A percentile compares a stretch with the other conserved stretches of the same genome.
Evolutionary conservation across 2,329 filamentous ascomycete genomes (phyloP).

Genomic region (Pseudonectria foliicola): DNA sequence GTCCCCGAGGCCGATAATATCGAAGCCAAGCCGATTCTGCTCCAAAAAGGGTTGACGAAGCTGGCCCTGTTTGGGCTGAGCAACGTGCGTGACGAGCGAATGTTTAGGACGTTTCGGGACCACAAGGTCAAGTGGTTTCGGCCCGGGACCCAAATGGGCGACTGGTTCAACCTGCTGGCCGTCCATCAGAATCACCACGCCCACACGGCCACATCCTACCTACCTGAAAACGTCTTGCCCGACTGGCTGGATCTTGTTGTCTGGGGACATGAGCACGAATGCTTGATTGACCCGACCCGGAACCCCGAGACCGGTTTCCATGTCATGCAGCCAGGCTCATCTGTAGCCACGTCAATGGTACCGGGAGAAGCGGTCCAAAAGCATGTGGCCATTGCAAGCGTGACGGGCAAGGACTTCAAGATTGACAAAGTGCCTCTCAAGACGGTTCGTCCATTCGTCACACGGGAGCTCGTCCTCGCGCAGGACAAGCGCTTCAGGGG

Average conservation of each 20-base stretch:
- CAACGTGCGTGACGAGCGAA: slow-evolving; percentile 90
- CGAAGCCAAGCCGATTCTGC: slow-evolving; percentile 77
- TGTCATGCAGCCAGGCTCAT: slow-evolving; percentile 96
- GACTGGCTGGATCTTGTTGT: slow-evolving; percentile 86
- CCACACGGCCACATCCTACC: slow-evolving; percentile 84
- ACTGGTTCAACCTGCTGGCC: slow-evolving; percentile 95
- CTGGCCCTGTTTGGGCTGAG: slow-evolving; percentile 89
- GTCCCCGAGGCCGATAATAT: slow-evolving; percentile 95
- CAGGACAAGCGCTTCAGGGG: slow-evolving; percentile 71
- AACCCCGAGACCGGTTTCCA: slow-evolving; percentile 88
- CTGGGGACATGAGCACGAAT: slow-evolving; percentile 98
- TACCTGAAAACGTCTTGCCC: slow-evolving; percentile 88
- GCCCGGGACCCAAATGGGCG: slow-evolving; percentile 67
- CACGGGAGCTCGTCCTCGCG: slow-evolving; percentile 69
- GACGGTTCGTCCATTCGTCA: slow-evolving; percentile 84
- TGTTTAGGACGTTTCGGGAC: slow-evolving; percentile 90
- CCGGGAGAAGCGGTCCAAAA: slow-evolving; percentile 87
- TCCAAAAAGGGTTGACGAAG: slow-evolving; percentile 92
- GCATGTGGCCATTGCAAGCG: slow-evolving; percentile 76
- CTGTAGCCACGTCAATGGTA: slow-evolving; percentile 86
- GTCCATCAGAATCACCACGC: slow-evolving; percentile 96
- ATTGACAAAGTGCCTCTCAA: slow-evolving; percentile 77
- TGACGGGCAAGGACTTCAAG: slow-evolving; percentile 77
- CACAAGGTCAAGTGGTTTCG: slow-evolving; percentile 91
- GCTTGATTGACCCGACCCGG: slow-evolving; percentile 72